Evolutionary conservation across 768 basidiomycete genomes (phyloP), one percentile per base, ranked within the genome.

Genomic region (Ramaria rubella): DNA sequence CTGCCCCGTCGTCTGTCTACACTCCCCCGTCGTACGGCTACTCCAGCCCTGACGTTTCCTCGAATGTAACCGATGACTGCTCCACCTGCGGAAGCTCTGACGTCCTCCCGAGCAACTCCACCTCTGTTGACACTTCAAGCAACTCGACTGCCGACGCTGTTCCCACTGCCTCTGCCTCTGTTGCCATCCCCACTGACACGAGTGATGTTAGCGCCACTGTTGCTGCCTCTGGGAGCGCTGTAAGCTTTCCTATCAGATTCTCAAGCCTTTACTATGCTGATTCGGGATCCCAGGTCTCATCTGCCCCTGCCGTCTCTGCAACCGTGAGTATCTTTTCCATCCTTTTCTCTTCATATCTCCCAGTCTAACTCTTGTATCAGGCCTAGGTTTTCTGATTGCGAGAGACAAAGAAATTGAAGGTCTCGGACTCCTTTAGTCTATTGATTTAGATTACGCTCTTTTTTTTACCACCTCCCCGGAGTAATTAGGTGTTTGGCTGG

Each of bases 401-500:
- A 4, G 40, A n/a, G 40, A 42, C 40, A 42, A n/a, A 42, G 14
- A 19, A 42, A 8, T 42, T 48, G 29, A 26, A 2, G 17, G 19
- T 19, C n/a, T 26, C 27, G n/a, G 14, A 2, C 49, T 51, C 15
- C 27, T 17, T 51, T 51, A 1, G 9, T 51, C 33, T 51, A n/a
- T 51, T 51, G 49, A 36, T 51, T 30, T 51, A 51, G 30, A 51
- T n/a, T 34, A 12, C 21, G 3, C 33, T 51, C 49, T 51, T 31
- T 36, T n/a, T 51, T n/a, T n/a, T n/a, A n/a, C n/a, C n/a, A 21
- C 33, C 15, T 21, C 6, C 34, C 19, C 30, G 49, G 31, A 51
- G 33, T 51, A 51, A 51, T 51, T 51, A 14, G 27, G 49, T 48
- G 15, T 2, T 51, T 51, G 49, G 31, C 8, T 19, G 6, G 34